phyloP scores from a whole-genome alignment of 768 basidiomycete genomes.

The Mycena crocata region DNA sequence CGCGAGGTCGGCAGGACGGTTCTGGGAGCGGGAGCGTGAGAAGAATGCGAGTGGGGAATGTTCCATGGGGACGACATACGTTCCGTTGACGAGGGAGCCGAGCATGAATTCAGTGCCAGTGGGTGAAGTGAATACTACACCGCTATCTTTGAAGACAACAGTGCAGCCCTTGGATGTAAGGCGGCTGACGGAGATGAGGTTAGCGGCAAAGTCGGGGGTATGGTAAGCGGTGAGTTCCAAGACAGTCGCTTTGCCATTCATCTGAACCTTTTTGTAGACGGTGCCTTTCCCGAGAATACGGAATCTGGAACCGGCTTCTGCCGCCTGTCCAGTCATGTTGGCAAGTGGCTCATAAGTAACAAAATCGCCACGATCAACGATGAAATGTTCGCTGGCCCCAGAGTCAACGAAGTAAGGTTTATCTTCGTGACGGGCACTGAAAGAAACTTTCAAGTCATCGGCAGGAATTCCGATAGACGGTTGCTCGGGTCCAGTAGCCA shows the following conservation, averaged over 20 bases:
- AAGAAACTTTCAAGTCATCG: not conserved
- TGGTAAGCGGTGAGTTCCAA: not conserved
- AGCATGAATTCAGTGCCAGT: not conserved
- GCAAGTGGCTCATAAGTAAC: not conserved
- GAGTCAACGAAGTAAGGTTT: not conserved
- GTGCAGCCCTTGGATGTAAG: not conserved
- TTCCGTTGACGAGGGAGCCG: not conserved
- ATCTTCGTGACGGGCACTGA: not conserved
- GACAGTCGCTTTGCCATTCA: not conserved
- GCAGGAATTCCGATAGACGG: not conserved
- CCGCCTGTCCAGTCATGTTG: not conserved
- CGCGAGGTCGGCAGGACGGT: not conserved
- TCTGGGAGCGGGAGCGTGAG: not conserved
- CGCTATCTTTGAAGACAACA: not conserved
- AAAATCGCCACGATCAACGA: not conserved
- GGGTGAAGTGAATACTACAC: not conserved
- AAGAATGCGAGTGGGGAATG: not conserved
- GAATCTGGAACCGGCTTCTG: slow-evolving; percentile 7
- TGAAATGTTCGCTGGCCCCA: not conserved
- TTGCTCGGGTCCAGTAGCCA: not conserved
- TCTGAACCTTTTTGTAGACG: not conserved
- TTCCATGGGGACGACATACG: not conserved
- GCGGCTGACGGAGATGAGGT: not conserved
- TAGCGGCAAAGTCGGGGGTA: not conserved
- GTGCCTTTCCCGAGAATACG: slow-evolving; percentile 17